Base-by-base conservation (phyloP, 148 eudicot genomes). In the Amaranthus hypochondriacus region DNA sequence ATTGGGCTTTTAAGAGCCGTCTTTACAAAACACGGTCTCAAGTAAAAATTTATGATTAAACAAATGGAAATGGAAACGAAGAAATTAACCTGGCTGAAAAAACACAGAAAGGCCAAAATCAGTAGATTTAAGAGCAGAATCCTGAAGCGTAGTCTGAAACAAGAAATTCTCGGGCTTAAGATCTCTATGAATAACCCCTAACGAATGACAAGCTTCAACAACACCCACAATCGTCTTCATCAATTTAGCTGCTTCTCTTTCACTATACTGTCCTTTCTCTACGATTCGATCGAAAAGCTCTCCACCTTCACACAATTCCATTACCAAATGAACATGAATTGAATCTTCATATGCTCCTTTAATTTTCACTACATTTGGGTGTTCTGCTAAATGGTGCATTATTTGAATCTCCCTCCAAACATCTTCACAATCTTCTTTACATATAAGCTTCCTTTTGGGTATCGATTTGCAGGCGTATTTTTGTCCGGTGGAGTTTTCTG, bases 101-200 rank as follows among this genome's bases (percentile, higher is more conserved):
- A 87, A 89, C 18, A 87, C 90, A 73, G 93, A 89, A 58, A 89
- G 77, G 14, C 93, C 93, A 60, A 89, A 89, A 70, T 89, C 93
- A 46, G 83, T 87, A 21, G 87, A 83, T 75, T 83, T 84, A 39
- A 89, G 89, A 48, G 79, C 78, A 13, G 93, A 85, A 82, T 87
- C 90, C 75, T 87, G 90, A 52, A 77, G 82, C 9, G 69, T 48
- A 42, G 69, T 83, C 62, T 77, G 71, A 62, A 89, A 89, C 80
- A 89, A 76, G 81, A 87, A 89, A 63, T 89, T 89, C 81, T 89
- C 93, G 56, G 93, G 93, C 79, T 89, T 89, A 21, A 89, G 86
- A 83, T 89, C 93, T 67, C 90, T 83, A 77, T 89, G 93, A 83
- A 89, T 84, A 12, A 89, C 93, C 9, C 93, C 93, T 42, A 87